phyloP scores from a whole-genome alignment of 495 filamentous ascomycete species.

The Aspergillus affinis region DNA sequence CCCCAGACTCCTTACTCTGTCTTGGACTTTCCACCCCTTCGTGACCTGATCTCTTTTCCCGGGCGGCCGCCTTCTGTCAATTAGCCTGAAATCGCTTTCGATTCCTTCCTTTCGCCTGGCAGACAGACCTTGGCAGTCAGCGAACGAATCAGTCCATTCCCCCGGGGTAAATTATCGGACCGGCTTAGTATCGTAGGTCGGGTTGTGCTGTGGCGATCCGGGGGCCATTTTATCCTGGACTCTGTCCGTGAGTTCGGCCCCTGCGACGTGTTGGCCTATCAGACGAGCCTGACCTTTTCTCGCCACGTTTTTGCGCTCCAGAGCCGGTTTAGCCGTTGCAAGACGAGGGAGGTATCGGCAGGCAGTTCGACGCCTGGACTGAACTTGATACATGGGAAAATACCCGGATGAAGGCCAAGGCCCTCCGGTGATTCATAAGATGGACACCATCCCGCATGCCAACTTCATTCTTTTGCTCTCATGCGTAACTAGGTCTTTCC shows the following conservation, averaged over 20 bases:
- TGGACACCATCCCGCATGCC: not conserved
- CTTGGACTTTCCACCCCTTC: not conserved
- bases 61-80: not conserved
- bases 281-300: not conserved
- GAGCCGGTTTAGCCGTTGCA: conserved; percentile 2
- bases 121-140: not conserved
- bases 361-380: not conserved
- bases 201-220: not conserved
- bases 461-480: not conserved
- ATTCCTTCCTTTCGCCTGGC: not conserved
- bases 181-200: not conserved
- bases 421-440: not conserved
- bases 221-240: not conserved
- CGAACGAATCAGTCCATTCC: not conserved
- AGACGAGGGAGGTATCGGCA: not conserved
- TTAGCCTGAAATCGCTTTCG: conserved; percentile 12
- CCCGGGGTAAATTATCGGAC: not conserved
- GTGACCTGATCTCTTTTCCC: not conserved
- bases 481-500: not conserved
- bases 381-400: conserved; percentile 4
- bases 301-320: not conserved
- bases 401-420: conserved; percentile 5
- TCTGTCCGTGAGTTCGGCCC: not conserved
- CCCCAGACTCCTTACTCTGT: not conserved
- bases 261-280: not conserved